Base-by-base conservation (phyloP, 2,329 filamentous ascomycete species). In the Xylaria sp. region DNA sequence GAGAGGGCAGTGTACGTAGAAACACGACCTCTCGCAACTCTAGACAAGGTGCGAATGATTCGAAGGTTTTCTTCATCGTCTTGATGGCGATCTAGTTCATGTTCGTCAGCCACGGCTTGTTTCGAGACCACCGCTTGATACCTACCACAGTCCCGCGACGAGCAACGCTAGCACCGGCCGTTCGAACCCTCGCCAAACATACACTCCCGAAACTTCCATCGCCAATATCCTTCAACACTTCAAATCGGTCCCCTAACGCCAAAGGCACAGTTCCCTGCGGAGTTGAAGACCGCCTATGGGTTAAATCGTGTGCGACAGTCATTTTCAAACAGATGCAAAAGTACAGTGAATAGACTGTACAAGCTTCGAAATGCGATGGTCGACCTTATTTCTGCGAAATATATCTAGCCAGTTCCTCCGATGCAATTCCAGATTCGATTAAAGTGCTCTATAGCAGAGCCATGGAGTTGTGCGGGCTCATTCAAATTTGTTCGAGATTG, bases 41-140 rank as follows among this genome's bases (percentile, higher is more conserved):
- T 70, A 97, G 82, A 79, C 96, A 99, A 59, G 94, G 92, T 17
- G 88, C 83, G 77, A 97, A 94, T 1, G 93, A 97, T 74, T 98
- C 94, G 75, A 98, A 99, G 0, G 92, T 94, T 87, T 99, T 99
- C 86, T 99, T 99, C 96, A 99, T 99, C 5, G 96, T 98, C 83
- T 99, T 99, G 82, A 99, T 97, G 49, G 96, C 96, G 75, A 99
- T 92, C 96, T 98, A 73, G 64, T 61, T 63, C 63, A 59, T 6
- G 11, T 31, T 36, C 3, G 58, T 70, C 63, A 73, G 67, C 25
- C 22, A 62, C 39, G 50, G 44, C 20, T 36, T 6, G 25, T 50
- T 25, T 13, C 31, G 31, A 50, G 29, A 27, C 25, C 38, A 9
- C 17, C 25, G 49, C 47, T 65, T 61, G 61, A 65, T 70, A 84